Conservation (phyloP, 2,329 filamentous ascomycete genomes). For the Colletotrichum magnum region DNA sequence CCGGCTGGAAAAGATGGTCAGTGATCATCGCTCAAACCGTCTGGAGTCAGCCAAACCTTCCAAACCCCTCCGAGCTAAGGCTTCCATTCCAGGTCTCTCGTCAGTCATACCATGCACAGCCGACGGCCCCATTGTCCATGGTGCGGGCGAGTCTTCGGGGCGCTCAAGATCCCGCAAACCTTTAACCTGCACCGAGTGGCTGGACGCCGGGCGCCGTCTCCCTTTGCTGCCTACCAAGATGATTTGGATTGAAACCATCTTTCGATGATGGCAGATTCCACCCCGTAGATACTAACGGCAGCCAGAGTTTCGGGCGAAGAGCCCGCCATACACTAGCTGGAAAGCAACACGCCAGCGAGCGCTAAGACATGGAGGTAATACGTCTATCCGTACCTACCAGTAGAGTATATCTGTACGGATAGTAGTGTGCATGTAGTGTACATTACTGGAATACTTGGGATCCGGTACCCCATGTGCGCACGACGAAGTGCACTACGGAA, state of each 20-base stretch:
- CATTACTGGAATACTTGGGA: neutral
- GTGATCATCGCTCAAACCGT: slow-evolving; percentile 24
- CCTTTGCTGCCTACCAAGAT: too few relatives aligned
- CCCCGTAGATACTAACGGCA: neutral
- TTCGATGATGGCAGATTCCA: slow-evolving; percentile 10
- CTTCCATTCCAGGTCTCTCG: too few relatives aligned
- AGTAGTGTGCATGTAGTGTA: neutral
- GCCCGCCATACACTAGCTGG: neutral
- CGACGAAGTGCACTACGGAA: slow-evolving; percentile 33
- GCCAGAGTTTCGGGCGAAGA: neutral
- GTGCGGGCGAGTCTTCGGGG: neutral
- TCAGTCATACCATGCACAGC: too few relatives aligned
- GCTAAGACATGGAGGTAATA: neutral
- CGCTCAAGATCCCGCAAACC: neutral
- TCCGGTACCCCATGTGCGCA: slow-evolving; percentile 29
- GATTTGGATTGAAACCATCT: neutral
- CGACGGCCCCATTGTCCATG: too few relatives aligned
- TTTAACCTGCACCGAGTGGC: neutral
- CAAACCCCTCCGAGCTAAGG: neutral
- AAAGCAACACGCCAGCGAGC: neutral
- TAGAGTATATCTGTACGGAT: neutral
- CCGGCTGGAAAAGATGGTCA: slow-evolving; percentile 26
- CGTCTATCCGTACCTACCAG: too few relatives aligned
- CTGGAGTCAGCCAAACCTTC: slow-evolving; percentile 28
- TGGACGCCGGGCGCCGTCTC: too few relatives aligned